Base-by-base conservation (phyloP, 2,329 filamentous ascomycete genomes). In the Rhinocladiella mackenziei region DNA sequence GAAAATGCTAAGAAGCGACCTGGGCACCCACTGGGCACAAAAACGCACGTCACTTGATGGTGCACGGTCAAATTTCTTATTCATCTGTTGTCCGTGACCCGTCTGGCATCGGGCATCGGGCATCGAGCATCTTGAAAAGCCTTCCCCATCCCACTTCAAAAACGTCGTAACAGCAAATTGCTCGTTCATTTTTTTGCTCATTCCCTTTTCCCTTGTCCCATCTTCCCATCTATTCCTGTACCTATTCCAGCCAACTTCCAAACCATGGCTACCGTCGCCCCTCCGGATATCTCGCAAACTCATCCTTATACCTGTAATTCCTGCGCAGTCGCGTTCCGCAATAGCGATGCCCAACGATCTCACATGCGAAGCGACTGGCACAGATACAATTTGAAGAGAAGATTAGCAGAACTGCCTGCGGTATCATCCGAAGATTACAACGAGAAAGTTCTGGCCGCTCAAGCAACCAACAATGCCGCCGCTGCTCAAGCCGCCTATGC, bases 361-460 rank as follows among this genome's bases (percentile, higher is more conserved):
- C 92, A 98, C 65, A 98, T 98, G 92, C 89, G 92, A 66, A 92
- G 84, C 58, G 92, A 98, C 71, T 98, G 92, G 92, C 91, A 98
- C 66, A 83, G 92, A 55, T 96, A 96, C 69, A 98, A 98, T 65
- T 78, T 97, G 59, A 96, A 97, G 72, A 86, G 92, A 57, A 83
- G 89, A 59, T 86, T 97, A 44, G 89, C 91, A 30, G 87, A 86
- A 4, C 75, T 97, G 4, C 89, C 91, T 20, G 89, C 92, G 3
- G 87, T 97, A 36, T 83, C 89, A 5, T 89, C 91, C 41, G 89
- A 97, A 63, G 77, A 88, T 45, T 98, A 97, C 66, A 88, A 88
- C 58, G 92, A 97, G 59, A 97, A 97, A 66, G 91, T 98, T 28
- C 74, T 96, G 11, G 87, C 89, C 58, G 91, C 89, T 53, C 88